These are phyloP conservation scores for Herpetomonas muscarum DNA, from an alignment of 208 protist species.

Conservation along the genomic window DNA sequence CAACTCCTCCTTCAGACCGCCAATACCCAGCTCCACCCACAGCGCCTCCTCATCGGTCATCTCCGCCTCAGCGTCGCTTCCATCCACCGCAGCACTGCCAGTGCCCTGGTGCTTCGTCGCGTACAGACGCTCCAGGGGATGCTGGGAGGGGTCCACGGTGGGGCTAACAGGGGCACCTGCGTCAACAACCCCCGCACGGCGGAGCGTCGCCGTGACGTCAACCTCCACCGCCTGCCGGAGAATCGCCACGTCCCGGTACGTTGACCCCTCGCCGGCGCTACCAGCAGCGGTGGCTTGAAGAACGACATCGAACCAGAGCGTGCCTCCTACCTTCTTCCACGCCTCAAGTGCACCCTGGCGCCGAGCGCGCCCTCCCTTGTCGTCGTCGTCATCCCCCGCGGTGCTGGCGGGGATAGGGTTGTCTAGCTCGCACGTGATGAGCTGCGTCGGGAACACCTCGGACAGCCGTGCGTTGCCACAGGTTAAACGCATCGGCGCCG, in stretches of 20 bases:
- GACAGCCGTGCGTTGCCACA: constrained; percentile 36
- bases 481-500: constrained; percentile 11
- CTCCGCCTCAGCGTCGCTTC: constrained; percentile 1
- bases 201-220: constrained; percentile 14
- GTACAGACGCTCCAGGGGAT: neutral
- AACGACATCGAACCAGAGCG: constrained; percentile 29
- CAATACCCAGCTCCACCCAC: constrained; percentile 89
- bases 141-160: constrained; percentile 36
- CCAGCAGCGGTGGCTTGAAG: constrained; percentile 1
- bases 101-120: neutral
- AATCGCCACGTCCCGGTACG: constrained; percentile 3
- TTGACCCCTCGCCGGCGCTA: constrained; percentile 9
- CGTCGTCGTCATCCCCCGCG: constrained; percentile 1
- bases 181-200: constrained; percentile 4
- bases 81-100: neutral
- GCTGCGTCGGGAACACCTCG: constrained; percentile 49
- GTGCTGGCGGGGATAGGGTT: constrained; percentile 29
- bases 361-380: neutral
- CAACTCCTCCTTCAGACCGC: constrained; percentile 95
- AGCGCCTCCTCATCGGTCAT: constrained; percentile 18
- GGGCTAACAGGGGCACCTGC: constrained; percentile 6
- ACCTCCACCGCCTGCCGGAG: constrained; percentile 50
- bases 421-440: constrained; percentile 53
- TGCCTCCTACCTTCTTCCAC: constrained; percentile 5
- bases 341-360: neutral